A percentile compares a stretch with the other conserved stretches of the same genome.
phyloP scores from a whole-genome alignment of 495 filamentous ascomycete genomes.

The Wilcoxina mikolae region DNA sequence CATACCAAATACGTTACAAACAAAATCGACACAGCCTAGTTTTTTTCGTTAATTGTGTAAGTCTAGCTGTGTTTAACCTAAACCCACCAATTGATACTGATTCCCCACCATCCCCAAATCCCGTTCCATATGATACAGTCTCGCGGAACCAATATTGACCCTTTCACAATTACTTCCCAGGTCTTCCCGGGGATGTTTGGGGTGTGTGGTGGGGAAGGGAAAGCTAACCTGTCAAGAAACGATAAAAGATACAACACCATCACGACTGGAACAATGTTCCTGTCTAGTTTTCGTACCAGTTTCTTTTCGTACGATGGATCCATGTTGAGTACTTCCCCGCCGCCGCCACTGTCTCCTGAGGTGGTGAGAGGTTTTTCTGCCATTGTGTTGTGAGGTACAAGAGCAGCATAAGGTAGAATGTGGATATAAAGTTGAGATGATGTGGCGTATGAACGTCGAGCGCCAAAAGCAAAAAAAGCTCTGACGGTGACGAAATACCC shows the following conservation, averaged over 20 bases:
- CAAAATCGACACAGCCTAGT: conserved; percentile 46
- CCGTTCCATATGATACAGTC: conserved; percentile 51
- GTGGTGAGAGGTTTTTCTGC: too few relatives aligned
- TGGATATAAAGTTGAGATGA: too few relatives aligned
- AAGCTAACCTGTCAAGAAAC: conserved; percentile 45
- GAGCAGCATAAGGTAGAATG: too few relatives aligned
- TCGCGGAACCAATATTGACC: conserved; percentile 67
- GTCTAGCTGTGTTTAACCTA: background rate
- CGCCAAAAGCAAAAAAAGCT: too few relatives aligned
- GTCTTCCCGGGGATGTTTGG: background rate
- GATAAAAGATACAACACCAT: conserved; percentile 49
- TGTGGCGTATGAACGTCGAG: too few relatives aligned
- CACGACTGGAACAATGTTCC: conserved; percentile 45
- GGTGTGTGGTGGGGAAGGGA: too few relatives aligned
- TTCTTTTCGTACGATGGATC: conserved; percentile 16
- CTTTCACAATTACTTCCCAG: conserved; percentile 26
- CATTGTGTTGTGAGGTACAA: too few relatives aligned
- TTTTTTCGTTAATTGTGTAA: background rate
- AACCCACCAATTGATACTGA: conserved; percentile 44
- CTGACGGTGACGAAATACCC: too few relatives aligned
- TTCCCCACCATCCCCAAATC: conserved; percentile 48
- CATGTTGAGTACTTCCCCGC: background rate
- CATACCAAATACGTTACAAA: conserved; percentile 54
- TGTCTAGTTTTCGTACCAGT: conserved; percentile 34
- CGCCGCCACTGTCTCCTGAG: background rate